These are phyloP conservation scores for Termitomyces sp. DNA, from an alignment of 1,284 basidiomycete genomes.

Conservation along the genomic window DNA sequence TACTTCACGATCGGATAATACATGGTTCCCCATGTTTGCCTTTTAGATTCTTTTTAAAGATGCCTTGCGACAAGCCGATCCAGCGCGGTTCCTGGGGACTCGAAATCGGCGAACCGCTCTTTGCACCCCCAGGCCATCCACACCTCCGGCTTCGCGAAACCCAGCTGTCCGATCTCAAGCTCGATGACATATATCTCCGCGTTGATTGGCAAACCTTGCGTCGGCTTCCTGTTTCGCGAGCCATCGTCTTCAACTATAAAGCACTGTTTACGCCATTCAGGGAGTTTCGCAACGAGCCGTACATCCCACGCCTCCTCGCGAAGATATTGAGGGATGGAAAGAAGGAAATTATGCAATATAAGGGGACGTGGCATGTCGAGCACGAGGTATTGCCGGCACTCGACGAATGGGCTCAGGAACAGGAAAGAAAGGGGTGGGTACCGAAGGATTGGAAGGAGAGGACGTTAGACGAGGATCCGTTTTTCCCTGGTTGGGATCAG, in stretches of 20 bases:
- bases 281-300: constrained; percentile 40
- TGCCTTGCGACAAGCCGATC: constrained; percentile 42
- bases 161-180: constrained; percentile 30
- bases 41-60: constrained; percentile 42
- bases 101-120: constrained; percentile 44
- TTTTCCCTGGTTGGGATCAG: constrained; percentile 41
- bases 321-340: constrained; percentile 40
- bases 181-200: constrained; percentile 40
- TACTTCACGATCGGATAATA: neutral
- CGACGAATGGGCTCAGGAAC: constrained; percentile 40
- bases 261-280: constrained; percentile 46
- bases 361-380: constrained; percentile 36
- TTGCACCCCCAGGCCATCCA: constrained; percentile 33
- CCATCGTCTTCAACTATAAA: constrained; percentile 50
- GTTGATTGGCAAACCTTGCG: constrained; percentile 53
- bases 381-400: constrained; percentile 42
- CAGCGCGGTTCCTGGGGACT: constrained; percentile 49
- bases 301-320: constrained; percentile 41
- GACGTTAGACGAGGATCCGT: constrained; percentile 46
- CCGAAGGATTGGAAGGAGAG: constrained; percentile 42
- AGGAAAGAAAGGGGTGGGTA: constrained; percentile 42
- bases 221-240: constrained; percentile 40
- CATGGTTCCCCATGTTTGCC: neutral
- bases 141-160: constrained; percentile 29
- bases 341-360: constrained; percentile 38